A percentile compares a stretch with the other conserved stretches of the same genome.
Evolutionary conservation across 2,329 filamentous ascomycete genomes (phyloP).

Genomic region (Neofusicoccum ribis): DNA sequence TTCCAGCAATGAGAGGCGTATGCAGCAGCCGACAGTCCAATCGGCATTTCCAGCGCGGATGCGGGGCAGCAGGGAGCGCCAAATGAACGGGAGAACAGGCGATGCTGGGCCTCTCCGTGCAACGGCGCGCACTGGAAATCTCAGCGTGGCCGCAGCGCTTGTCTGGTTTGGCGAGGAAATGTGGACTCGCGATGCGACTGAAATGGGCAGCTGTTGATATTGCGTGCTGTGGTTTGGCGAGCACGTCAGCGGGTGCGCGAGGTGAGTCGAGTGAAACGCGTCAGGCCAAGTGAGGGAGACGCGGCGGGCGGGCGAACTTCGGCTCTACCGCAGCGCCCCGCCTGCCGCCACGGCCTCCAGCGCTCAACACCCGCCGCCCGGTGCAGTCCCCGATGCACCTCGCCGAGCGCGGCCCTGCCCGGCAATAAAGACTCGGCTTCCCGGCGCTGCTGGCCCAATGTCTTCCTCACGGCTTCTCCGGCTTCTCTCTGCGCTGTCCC

Average conservation of each 20-base stretch:
- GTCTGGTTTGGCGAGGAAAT: neutral
- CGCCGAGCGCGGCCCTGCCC: neutral
- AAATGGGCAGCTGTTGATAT: neutral
- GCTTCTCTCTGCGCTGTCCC: neutral
- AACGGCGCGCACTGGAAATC: too few species aligned
- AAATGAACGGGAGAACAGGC: neutral
- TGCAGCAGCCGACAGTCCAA: neutral
- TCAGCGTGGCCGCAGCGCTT: neutral
- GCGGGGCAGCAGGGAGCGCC: neutral
- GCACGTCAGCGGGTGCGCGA: neutral
- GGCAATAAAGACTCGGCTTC: neutral
- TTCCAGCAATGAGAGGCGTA: neutral
- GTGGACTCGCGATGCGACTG: neutral
- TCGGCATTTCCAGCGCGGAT: neutral
- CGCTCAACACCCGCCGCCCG: too few species aligned
- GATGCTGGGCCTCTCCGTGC: too few species aligned
- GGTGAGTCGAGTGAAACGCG: neutral
- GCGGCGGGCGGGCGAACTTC: neutral
- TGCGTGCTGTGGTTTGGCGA: slow-evolving; percentile 1
- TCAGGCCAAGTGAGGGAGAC: neutral
- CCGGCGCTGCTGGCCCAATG: neutral
- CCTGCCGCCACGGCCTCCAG: too few species aligned
- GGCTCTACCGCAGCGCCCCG: neutral
- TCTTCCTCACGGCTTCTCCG: neutral
- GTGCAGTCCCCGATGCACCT: too few species aligned